Percentiles rank a stretch among this genome's conserved stretches.
phyloP scores from a whole-genome alignment of 2,329 filamentous ascomycete genomes.

The Chrysosporium keratinophilum region DNA sequence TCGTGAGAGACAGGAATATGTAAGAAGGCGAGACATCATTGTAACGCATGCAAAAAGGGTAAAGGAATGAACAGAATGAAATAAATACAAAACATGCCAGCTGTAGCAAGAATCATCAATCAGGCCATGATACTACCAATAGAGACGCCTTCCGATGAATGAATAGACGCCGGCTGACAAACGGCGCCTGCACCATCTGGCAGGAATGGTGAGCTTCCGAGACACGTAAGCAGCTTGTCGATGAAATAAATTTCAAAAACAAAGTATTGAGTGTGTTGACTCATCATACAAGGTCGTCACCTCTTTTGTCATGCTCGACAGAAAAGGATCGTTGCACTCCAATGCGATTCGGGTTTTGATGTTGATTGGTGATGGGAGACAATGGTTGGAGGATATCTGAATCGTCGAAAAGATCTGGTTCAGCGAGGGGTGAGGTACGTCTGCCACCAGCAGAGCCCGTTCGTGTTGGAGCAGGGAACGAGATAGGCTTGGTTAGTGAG shows the following conservation, averaged over 20 bases:
- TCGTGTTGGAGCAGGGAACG: background rate
- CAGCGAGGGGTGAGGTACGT: background rate
- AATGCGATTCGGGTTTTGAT: background rate
- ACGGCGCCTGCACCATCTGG: conserved; percentile 1
- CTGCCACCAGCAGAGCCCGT: background rate
- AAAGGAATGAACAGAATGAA: too few species aligned
- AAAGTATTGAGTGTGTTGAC: background rate
- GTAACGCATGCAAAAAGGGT: too few species aligned
- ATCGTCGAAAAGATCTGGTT: conserved; percentile 1
- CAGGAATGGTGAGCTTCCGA: background rate
- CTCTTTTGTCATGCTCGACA: background rate
- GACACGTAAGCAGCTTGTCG: background rate
- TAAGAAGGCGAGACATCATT: too few species aligned
- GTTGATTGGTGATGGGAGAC: background rate
- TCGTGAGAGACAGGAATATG: too few species aligned
- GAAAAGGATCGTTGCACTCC: background rate
- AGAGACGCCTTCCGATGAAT: background rate
- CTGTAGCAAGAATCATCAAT: background rate
- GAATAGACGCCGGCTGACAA: background rate
- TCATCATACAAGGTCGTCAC: conserved; percentile 4
- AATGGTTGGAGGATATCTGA: conserved; percentile 2
- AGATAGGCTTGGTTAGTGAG: conserved; percentile 6
- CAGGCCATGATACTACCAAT: background rate
- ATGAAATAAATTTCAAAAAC: too few species aligned
- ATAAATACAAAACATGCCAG: too few species aligned